Percentiles rank a stretch among this genome's conserved stretches.
phyloP scores from a whole-genome alignment of 352 stramenopile genomes.

The Pythium diclinum region DNA sequence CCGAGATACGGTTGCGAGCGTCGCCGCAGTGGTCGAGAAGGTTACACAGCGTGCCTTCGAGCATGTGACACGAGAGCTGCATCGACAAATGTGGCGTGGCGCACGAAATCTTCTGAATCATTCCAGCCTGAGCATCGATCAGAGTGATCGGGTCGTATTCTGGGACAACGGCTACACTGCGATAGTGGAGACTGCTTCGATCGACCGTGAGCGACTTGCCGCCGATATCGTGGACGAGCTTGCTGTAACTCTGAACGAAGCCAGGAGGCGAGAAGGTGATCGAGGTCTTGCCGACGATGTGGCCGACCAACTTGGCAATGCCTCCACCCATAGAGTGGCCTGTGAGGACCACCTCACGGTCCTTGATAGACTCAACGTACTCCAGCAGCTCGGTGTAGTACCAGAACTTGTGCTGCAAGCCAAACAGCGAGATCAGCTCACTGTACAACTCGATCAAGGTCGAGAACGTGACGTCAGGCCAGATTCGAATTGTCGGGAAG shows the following conservation, averaged over 20 bases:
- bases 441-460: conserved; percentile 86
- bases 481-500: conserved; percentile 91
- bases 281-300: conserved; percentile 68
- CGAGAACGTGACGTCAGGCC: conserved; percentile 86
- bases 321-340: conserved; percentile 88
- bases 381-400: conserved; percentile 86
- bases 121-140: conserved; percentile 85
- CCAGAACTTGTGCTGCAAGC: conserved; percentile 85
- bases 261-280: conserved; percentile 86
- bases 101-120: conserved; percentile 90
- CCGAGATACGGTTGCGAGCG: conserved; percentile 49
- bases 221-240: conserved; percentile 81
- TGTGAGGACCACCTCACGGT: conserved; percentile 82
- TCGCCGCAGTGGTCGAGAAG: conserved; percentile 78
- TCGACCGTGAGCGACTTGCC: conserved; percentile 70
- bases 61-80: conserved; percentile 90
- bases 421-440: conserved; percentile 83
- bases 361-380: conserved; percentile 73
- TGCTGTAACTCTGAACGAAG: conserved; percentile 88
- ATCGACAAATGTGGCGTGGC: conserved; percentile 84
- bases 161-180: conserved; percentile 81
- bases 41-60: conserved; percentile 87
- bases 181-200: conserved; percentile 71
- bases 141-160: conserved; percentile 89
- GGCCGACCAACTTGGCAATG: conserved; percentile 81